Conservation (phyloP, 1,139 yeast genomes). For the Meyerozyma guilliermondii region DNA sequence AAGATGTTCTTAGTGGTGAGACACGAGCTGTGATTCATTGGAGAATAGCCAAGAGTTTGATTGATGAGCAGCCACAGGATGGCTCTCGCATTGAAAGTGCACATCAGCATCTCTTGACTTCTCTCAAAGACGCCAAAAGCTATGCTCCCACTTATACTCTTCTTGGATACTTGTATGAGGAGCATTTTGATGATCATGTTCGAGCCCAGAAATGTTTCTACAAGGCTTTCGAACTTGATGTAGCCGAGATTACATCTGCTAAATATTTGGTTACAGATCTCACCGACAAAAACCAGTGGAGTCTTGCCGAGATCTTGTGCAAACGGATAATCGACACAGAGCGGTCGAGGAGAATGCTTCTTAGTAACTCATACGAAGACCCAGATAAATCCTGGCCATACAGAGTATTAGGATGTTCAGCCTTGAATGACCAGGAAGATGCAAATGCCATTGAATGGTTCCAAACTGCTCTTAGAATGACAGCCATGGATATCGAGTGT, state of each 20-base stretch:
- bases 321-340: conserved; percentile 61
- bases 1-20: conserved; percentile 49
- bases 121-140: conserved; percentile 59
- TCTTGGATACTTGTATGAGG: conserved; percentile 66
- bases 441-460: conserved; percentile 83
- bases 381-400: conserved; percentile 71
- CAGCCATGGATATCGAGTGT: conserved; percentile 63
- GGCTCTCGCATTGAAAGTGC: conserved; percentile 12
- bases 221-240: conserved; percentile 84
- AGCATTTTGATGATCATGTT: conserved; percentile 49
- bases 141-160: conserved; percentile 77
- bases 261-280: conserved; percentile 64
- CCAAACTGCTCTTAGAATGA: conserved; percentile 75
- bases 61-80: conserved; percentile 16
- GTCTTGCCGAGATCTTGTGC: conserved; percentile 72
- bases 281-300: conserved; percentile 73
- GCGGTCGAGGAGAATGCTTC: conserved; percentile 46
- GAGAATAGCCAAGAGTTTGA: conserved; percentile 64
- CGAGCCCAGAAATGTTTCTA: conserved; percentile 85
- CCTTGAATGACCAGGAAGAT: conserved; percentile 68
- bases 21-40: conserved; percentile 58
- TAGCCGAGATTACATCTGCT: conserved; percentile 72
- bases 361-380: conserved; percentile 25
- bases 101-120: conserved; percentile 52
- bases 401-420: conserved; percentile 76